Evolutionary conservation across 2,329 filamentous ascomycete species (phyloP), one percentile per base, ranked within the genome.

Genomic region (Pseudogymnoascus sp.): DNA sequence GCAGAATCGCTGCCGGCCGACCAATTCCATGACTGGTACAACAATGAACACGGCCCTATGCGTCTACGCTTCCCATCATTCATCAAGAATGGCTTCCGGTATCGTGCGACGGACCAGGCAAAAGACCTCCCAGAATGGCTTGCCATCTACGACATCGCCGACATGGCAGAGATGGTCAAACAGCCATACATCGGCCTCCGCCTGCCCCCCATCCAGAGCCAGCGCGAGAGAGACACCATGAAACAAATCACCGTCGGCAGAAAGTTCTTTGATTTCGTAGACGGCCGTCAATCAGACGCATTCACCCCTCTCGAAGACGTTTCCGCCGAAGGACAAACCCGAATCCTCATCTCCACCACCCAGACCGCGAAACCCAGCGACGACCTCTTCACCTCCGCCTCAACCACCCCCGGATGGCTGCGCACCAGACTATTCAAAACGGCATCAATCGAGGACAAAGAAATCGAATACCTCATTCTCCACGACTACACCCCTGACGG

Each of bases 11-110:
- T 73, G 18, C 62, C 70, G 63, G 76, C 82, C 59, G 80, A 84
- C 66, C 85, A 90, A 71, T 96, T 96, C 77, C 89, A 96, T 75
- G 90, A 96, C 74, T 93, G 90, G 90, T 96, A 96, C 79, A 93
- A 96, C 78, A 95, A 92, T 75, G 91, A 96, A 78, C 91, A 96
- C 77, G 91, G 91, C 62, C 91, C 91, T 16, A 84, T 86, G 14
- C 88, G 91, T 59, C 83, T 96, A 5, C 87, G 90, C 60, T 78
- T 96, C 12, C 85, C 89, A 3, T 86, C 89, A 3, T 86, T 88
- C 70, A 86, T 93, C 72, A 73, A 77, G 68, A 95, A 91, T 74
- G 91, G 91, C 64, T 87, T 95, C 69, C 87, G 91, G 47, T 96
- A 92, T 77, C 82, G 81, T 26, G 88, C 89, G 7, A 83, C 78